Evolutionary conservation across 306 rosid species (phyloP), one percentile per base, ranked within the genome.

Genomic region (Sicyos baderoa): DNA sequence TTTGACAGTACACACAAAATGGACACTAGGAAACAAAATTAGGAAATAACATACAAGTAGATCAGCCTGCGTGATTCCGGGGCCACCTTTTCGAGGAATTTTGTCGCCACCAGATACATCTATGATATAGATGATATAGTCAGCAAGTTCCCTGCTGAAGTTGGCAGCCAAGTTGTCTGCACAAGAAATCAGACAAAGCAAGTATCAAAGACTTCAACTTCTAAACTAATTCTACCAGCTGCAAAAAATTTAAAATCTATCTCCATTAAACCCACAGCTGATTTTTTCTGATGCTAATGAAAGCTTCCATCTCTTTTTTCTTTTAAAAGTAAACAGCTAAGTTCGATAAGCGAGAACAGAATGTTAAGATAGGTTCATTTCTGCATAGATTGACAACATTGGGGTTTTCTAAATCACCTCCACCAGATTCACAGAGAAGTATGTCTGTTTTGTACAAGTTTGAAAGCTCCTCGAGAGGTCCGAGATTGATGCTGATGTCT

Each of bases 41-140:
- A 40, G 14, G 14, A 70, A 66, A 64, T 42, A 59, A 81, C 96
- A 10, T 81, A 93, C 99, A 37, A 93, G 94, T 69, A 93, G 99
- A 81, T 93, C 97, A n/a, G 99, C 99, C 76, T 93, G 99, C 27
- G 99, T 93, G 87, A 93, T 93, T 18, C 99, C 99, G 42, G 99
- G 99, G 70, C 99, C 99, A 51, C 99, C 99, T 86, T 93, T 93
- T 59, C 99, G 82, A 52, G 99, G 99, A 80, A 93, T 93, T 82
- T 93, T 93, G 74, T 93, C 99, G 35, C 99, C 99, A 14, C 68
- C 99, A 56, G 99, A 93, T 45, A 93, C 99, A 74, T 93, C 99
- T 68, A 93, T 93, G 66, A 93, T 93, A 81, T 93, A 93, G 56
- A 93, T 93, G 72, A 93, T 93, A 83, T 90, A 90, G 76, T 93